Conservation (phyloP, 2,329 filamentous ascomycete species). For the Cladophialophora chaetospira region DNA sequence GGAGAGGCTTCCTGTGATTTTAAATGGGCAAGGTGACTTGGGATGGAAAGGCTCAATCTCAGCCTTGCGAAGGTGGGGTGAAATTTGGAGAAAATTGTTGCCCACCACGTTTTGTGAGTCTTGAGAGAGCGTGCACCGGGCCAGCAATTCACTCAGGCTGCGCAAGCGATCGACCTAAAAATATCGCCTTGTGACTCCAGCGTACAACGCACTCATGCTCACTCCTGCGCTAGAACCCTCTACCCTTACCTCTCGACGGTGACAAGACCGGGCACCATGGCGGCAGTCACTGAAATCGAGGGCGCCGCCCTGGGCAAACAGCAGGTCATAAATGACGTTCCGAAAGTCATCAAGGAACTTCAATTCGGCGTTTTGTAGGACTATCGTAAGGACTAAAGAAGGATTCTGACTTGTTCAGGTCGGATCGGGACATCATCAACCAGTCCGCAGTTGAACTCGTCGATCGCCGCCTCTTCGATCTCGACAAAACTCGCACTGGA, state of each 20-base stretch:
- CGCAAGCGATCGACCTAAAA: too few relatives aligned
- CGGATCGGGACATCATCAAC: constrained; percentile 90
- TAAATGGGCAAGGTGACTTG: too few relatives aligned
- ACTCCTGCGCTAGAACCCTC: background rate
- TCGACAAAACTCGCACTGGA: constrained; percentile 67
- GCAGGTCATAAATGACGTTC: constrained; percentile 84
- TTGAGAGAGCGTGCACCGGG: too few relatives aligned
- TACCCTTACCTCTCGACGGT: constrained; percentile 8
- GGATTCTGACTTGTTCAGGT: constrained; percentile 52
- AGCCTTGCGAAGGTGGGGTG: constrained; percentile 5
- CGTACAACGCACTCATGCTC: constrained; percentile 16
- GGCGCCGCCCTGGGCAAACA: constrained; percentile 58
- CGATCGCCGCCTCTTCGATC: constrained; percentile 90
- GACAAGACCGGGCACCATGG: constrained; percentile 17
- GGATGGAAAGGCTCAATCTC: background rate
- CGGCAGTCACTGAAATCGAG: constrained; percentile 22
- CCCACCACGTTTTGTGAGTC: too few relatives aligned
- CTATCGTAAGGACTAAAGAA: background rate
- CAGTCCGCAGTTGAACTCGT: constrained; percentile 93
- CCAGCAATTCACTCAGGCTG: too few relatives aligned
- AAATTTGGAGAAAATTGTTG: constrained; percentile 16
- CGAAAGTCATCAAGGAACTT: constrained; percentile 88
- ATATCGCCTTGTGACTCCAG: too few relatives aligned
- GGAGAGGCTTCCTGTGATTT: too few relatives aligned
- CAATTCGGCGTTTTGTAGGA: constrained; percentile 88